Conservation (phyloP, 73 alveolate genomes). For the Tetrahymena thermophila region DNA sequence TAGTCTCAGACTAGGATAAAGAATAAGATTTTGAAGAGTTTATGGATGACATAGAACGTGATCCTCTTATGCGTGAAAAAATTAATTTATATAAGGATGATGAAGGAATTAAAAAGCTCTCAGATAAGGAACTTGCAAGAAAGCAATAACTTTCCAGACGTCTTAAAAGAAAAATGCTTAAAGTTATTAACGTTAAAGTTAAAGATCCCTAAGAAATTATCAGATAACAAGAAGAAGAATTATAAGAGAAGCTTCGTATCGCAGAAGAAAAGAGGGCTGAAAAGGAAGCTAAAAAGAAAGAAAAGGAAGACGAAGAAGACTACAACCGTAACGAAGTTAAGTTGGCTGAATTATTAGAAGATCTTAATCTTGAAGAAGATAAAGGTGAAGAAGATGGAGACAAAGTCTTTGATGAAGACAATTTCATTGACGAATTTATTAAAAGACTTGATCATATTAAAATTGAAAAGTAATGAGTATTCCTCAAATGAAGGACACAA, state of each 20-base stretch:
- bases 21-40: constrained; percentile 38
- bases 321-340: constrained; percentile 33
- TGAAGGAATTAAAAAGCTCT: constrained; percentile 7
- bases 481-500: background rate
- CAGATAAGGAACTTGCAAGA: background rate
- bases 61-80: constrained; percentile 31
- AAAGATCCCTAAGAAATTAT: background rate
- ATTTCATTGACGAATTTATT: constrained; percentile 17
- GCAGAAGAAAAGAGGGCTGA: constrained; percentile 3
- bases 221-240: background rate
- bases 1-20: constrained; percentile 33
- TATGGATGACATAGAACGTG: constrained; percentile 41
- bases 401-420: constrained; percentile 19
- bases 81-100: constrained; percentile 39
- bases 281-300: constrained; percentile 5
- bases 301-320: constrained; percentile 23
- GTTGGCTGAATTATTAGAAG: constrained; percentile 33
- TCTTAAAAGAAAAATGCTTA: background rate
- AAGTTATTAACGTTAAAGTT: background rate
- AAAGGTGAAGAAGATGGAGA: constrained; percentile 7
- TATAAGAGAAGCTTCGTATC: constrained; percentile 2
- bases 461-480: constrained; percentile 17
- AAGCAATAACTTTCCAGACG: background rate
- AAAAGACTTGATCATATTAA: constrained; percentile 22
- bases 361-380: constrained; percentile 27